Percentiles rank a stretch among this genome's conserved stretches.
phyloP scores from a whole-genome alignment of 176 grass and related monocot species.

The Zea luxurians region DNA sequence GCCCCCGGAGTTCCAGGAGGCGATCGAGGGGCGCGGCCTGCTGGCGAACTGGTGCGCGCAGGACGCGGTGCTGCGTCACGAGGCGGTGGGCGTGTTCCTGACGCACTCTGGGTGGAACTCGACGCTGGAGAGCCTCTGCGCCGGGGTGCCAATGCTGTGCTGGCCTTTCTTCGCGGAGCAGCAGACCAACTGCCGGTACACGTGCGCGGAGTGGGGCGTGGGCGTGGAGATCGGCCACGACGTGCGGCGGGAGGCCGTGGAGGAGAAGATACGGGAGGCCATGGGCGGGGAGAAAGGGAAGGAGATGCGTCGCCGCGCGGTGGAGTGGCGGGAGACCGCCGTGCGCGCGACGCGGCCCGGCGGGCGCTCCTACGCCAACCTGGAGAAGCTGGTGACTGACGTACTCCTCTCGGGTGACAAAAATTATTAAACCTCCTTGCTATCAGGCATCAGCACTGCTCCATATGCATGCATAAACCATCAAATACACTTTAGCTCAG shows the following conservation, averaged over 20 bases:
- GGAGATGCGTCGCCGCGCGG: conserved; percentile 38
- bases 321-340: conserved; percentile 37
- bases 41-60: conserved; percentile 56
- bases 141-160: conserved; percentile 54
- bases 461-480: too few species aligned
- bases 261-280: conserved; percentile 44
- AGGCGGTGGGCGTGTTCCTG: conserved; percentile 46
- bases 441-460: too few species aligned
- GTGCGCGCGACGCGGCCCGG: conserved; percentile 18
- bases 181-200: conserved; percentile 52
- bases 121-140: conserved; percentile 43
- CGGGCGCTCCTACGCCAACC: conserved; percentile 35
- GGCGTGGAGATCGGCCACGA: conserved; percentile 50
- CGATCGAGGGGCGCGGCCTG: neutral
- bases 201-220: conserved; percentile 46
- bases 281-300: conserved; percentile 43
- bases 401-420: conserved; percentile 40
- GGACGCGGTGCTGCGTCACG: conserved; percentile 48
- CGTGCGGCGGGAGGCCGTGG: conserved; percentile 43
- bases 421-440: too few species aligned
- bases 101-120: conserved; percentile 57
- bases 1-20: conserved; percentile 44
- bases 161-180: conserved; percentile 56
- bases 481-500: too few species aligned
- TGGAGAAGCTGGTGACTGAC: conserved; percentile 41